Conservation (phyloP, 768 basidiomycete genomes). For the Suillus variegatus region DNA sequence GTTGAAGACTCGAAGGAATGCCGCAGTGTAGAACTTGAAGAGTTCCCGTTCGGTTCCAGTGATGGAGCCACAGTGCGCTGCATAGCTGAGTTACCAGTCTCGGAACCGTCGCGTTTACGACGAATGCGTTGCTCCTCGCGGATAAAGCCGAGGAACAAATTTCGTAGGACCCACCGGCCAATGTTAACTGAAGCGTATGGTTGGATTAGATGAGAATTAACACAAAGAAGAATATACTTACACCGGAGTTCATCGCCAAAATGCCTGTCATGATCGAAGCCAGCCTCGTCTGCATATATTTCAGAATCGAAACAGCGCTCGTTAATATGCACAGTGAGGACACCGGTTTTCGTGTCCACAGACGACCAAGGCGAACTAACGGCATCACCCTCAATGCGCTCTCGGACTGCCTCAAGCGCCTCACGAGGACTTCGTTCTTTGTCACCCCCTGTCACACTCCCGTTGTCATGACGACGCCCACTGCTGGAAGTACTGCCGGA, state of each 20-base stretch:
- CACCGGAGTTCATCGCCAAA: slow-evolving; percentile 81
- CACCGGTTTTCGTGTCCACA: slow-evolving; percentile 88
- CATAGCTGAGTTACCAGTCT: slow-evolving; percentile 18
- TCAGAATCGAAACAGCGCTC: slow-evolving; percentile 94
- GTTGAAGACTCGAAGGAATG: slow-evolving; percentile 31
- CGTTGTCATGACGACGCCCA: slow-evolving; percentile 31
- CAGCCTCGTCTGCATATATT: slow-evolving; percentile 91
- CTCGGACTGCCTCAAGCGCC: slow-evolving; percentile 82
- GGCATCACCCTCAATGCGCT: slow-evolving; percentile 94
- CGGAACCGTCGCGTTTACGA: slow-evolving; percentile 34
- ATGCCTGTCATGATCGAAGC: slow-evolving; percentile 57
- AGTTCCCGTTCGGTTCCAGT: slow-evolving; percentile 27
- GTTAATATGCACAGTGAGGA: slow-evolving; percentile 83
- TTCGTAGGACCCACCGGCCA: slow-evolving; percentile 88
- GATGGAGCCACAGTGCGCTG: slow-evolving; percentile 27
- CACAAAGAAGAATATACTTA: slow-evolving; percentile 41
- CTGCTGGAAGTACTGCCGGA: slow-evolving; percentile 46
- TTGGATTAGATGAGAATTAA: slow-evolving; percentile 10
- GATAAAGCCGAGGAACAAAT: slow-evolving; percentile 80
- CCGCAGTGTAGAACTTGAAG: slow-evolving; percentile 19
- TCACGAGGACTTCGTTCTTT: slow-evolving; percentile 72
- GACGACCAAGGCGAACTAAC: slow-evolving; percentile 83
- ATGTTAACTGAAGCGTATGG: slow-evolving; percentile 66
- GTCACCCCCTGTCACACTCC: slow-evolving; percentile 33
- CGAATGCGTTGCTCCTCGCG: slow-evolving; percentile 60